These are phyloP conservation scores for Alectoria sarmentosa DNA, from an alignment of 495 filamentous ascomycete genomes.

Conservation along the genomic window DNA sequence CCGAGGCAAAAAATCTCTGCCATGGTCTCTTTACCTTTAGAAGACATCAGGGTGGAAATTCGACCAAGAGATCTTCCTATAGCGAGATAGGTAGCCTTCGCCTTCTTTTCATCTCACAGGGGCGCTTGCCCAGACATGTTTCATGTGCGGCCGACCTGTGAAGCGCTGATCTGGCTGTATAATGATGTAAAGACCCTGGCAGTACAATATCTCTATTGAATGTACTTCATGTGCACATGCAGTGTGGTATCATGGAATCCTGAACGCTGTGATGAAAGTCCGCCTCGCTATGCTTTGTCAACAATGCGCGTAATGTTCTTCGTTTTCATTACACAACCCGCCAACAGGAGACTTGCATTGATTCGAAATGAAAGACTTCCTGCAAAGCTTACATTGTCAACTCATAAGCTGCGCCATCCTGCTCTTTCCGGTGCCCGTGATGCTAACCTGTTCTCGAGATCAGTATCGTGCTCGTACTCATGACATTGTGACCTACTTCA, in stretches of 20 bases:
- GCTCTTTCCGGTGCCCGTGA: neutral
- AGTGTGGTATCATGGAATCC: neutral
- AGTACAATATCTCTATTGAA: neutral
- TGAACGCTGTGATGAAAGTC: neutral
- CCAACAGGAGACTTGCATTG: neutral
- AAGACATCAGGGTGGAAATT: constrained; percentile 4
- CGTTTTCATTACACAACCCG: neutral
- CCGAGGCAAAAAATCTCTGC: constrained; percentile 1
- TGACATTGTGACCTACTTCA: constrained; percentile 49
- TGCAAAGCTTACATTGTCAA: neutral
- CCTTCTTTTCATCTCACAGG: neutral
- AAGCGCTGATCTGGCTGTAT: neutral
- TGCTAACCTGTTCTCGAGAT: constrained; percentile 2
- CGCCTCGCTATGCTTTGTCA: neutral
- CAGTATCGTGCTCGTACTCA: neutral
- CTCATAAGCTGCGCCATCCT: neutral
- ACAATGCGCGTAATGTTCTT: neutral
- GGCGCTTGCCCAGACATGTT: neutral
- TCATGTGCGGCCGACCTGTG: neutral
- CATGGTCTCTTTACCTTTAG: constrained; percentile 5
- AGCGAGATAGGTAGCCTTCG: neutral
- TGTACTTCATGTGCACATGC: neutral
- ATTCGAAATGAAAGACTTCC: neutral
- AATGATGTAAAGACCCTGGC: neutral
- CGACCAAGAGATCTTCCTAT: neutral